A percentile compares a stretch with the other conserved stretches of the same genome.
These are phyloP conservation scores for Clonostachys rhizophaga DNA, from an alignment of 2,329 filamentous ascomycete genomes.

Conservation along the genomic window DNA sequence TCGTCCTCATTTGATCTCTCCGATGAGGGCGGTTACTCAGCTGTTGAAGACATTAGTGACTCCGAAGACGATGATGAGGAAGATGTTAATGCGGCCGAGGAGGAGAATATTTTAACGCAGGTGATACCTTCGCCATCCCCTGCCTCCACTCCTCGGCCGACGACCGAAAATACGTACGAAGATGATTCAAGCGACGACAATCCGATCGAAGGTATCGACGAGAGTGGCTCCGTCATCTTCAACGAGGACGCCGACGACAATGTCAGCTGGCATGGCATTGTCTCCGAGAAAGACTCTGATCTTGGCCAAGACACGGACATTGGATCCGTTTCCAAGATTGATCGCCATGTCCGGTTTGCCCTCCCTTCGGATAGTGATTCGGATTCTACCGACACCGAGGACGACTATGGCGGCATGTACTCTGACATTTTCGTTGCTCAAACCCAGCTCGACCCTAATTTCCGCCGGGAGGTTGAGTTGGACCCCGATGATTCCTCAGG, in stretches of 20 bases:
- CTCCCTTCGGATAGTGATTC: slow-evolving; percentile 42
- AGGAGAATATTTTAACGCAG: slow-evolving; percentile 59
- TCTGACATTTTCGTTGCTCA: slow-evolving; percentile 77
- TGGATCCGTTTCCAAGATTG: slow-evolving; percentile 30
- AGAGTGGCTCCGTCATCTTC: slow-evolving; percentile 31
- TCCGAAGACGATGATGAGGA: slow-evolving; percentile 75
- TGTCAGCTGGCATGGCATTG: slow-evolving; percentile 52
- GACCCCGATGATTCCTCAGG: slow-evolving; percentile 55
- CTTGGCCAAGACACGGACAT: slow-evolving; percentile 31
- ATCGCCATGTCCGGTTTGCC: slow-evolving; percentile 72
- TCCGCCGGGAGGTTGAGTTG: slow-evolving; percentile 70
- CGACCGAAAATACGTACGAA: slow-evolving; percentile 21
- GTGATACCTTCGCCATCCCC: slow-evolving; percentile 30
- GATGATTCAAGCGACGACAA: slow-evolving; percentile 28
- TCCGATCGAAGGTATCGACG: slow-evolving; percentile 26
- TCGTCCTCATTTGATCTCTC: slow-evolving; percentile 55
- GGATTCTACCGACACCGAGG: slow-evolving; percentile 48
- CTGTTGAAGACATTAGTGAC: slow-evolving; percentile 75
- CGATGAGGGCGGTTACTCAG: slow-evolving; percentile 70
- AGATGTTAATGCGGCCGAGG: slow-evolving; percentile 73
- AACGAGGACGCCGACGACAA: slow-evolving; percentile 35
- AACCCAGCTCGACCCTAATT: slow-evolving; percentile 64
- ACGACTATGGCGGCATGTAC: slow-evolving; percentile 61
- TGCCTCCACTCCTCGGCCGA: slow-evolving; percentile 47
- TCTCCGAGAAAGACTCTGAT: slow-evolving; percentile 32